Evolutionary conservation across 2,329 filamentous ascomycete genomes (phyloP), one percentile per base, ranked within the genome.

Genomic region (Monosporascus sp.): DNA sequence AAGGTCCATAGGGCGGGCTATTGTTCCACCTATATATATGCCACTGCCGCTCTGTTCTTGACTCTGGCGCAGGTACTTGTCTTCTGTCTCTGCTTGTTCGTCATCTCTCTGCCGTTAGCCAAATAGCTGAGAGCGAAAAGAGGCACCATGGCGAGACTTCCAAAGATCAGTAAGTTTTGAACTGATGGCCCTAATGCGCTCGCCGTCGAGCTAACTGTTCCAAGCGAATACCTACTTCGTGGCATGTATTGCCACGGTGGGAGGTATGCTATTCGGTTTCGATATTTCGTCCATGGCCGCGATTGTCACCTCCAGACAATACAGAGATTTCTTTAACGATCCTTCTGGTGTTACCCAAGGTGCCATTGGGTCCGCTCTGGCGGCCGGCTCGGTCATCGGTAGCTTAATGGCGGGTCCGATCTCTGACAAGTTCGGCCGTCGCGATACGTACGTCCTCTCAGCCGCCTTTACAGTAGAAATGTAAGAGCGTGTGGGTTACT

Each of bases 211-310:
- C 59, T 58, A 27, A 60, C 26, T 27, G 19, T 37, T 38, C n/a
- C 5, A 52, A 66, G 64, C 63, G 41, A 66, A 65, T 55, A 63
- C 64, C 59, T 66, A 65, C 55, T 66, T 66, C 60, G 62, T 66
- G 60, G 64, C 64, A 47, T 53, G 65, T 37, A 53, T 66, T 48
- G 64, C 64, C 58, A 66, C 64, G 48, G 62, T 66, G 41, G 64
- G 64, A 53, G 64, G 64, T 58, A 65, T 65, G 63, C 57, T 66
- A 37, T 80, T 80, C 58, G 78, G 77, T 53, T 83, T 83, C 65
- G 80, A 82, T 57, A 80, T 82, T 54, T 76, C 75, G 27, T 81
- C 79, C 53, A 82, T 82, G 76, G 78, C 76, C 17, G 80, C 79
- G 53, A 81, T 81, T 62, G 78, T 81, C 55, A 76, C 75, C 27